Conservation (phyloP, 2,329 filamentous ascomycete species). For the Helotiales sp. region DNA sequence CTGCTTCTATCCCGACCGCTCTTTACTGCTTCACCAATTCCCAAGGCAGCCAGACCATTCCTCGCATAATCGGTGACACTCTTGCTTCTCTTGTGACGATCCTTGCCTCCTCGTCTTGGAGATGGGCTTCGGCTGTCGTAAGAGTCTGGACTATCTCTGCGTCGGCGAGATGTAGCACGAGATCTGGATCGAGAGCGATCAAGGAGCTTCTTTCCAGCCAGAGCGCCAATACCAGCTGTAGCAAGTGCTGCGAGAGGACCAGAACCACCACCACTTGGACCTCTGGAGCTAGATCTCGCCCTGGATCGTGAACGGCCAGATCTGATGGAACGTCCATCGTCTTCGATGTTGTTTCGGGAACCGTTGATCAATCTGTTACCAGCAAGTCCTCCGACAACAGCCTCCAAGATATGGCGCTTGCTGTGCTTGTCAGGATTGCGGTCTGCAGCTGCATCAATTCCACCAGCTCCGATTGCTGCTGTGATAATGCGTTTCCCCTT, state of each 20-base stretch:
- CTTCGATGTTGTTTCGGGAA: constrained; percentile 60
- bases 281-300: constrained; percentile 53
- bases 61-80: constrained; percentile 65
- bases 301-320: constrained; percentile 65
- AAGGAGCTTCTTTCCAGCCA: constrained; percentile 61
- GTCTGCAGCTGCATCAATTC: constrained; percentile 75
- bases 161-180: constrained; percentile 38
- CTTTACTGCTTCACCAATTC: constrained; percentile 52
- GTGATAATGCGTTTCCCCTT: constrained; percentile 92
- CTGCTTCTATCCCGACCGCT: constrained; percentile 16
- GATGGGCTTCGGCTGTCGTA: constrained; percentile 35
- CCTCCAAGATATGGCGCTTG: constrained; percentile 82
- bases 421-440: constrained; percentile 68
- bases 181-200: constrained; percentile 51
- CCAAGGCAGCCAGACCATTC: constrained; percentile 61
- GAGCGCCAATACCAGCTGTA: constrained; percentile 59
- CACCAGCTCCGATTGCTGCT: constrained; percentile 80
- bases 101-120: constrained; percentile 28
- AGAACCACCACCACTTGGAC: constrained; percentile 39
- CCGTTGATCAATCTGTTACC: constrained; percentile 86
- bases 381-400: constrained; percentile 84
- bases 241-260: constrained; percentile 60
- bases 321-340: constrained; percentile 48
- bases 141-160: constrained; percentile 32
- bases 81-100: constrained; percentile 59